Evolutionary conservation across 2,329 filamentous ascomycete species (phyloP), one percentile per base, ranked within the genome.

Genomic region (Truncatella angustata): DNA sequence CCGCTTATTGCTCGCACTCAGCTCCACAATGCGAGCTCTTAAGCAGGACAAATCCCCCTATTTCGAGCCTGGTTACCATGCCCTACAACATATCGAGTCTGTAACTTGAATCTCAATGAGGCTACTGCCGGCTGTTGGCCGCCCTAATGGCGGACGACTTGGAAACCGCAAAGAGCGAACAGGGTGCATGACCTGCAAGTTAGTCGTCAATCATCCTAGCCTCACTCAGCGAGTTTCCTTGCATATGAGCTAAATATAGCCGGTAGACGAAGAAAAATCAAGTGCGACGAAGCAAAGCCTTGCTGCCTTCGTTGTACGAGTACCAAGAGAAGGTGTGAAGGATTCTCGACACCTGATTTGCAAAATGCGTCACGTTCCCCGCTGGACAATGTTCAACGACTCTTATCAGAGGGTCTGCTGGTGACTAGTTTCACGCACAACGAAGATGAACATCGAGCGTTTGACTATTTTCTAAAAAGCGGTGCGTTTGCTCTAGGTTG

Each of bases 391-490:
- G 36, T 21, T n/a, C 36, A n/a, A n/a, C n/a, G n/a, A n/a, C 42
- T 16, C 42, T 26, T 32, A 20, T 32, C 44, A 3, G 44, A 34
- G n/a, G 32, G 44, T 14, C 32, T 47, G 5, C 44, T 47, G 23
- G 28, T 4, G 52, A 69, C 26, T 49, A 60, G 6, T 49, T 51
- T 1, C 60, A 50, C 14, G n/a, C 18, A 4, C 16, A 34, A 10
- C 28, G 24, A 35, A 14, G 26, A 47, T 20, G 64, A 73, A 44
- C 57, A 63, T 12, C 66, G 70, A 26, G 60, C 62, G 20, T 55
- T 74, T 12, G 62, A 67, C 16, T 73, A 68, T 59, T 74, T 74
- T 58, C 64, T 64, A 42, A 60, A 66, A 6, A 65, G 63, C 3
- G 69, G 71, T 3, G 70, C 69, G 0, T 70, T 70, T 5, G 58